phyloP scores from a whole-genome alignment of 495 filamentous ascomycete genomes.

The Hypomontagnella monticulosa region DNA sequence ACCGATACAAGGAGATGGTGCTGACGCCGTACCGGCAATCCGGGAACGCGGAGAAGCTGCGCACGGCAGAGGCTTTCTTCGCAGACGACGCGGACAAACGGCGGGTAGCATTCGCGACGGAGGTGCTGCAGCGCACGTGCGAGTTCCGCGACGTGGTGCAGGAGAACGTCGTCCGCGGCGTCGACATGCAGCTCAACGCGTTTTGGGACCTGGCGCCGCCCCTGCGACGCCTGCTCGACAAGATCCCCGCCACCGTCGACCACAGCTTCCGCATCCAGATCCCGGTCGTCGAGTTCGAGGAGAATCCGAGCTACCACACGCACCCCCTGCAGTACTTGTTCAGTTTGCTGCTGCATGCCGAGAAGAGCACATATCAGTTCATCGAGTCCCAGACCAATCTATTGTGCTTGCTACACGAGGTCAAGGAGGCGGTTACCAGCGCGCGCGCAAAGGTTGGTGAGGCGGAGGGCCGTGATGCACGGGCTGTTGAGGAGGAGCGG shows the following conservation, averaged over 20 bases:
- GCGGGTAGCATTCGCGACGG: constrained; percentile 68
- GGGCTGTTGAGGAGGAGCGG: constrained; percentile 68
- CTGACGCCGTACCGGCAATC: constrained; percentile 80
- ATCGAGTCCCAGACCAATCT: constrained; percentile 95
- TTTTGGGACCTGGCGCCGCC: constrained; percentile 98
- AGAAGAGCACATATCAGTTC: constrained; percentile 93
- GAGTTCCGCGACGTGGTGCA: constrained; percentile 85
- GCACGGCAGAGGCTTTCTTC: constrained; percentile 83
- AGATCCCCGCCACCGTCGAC: constrained; percentile 67
- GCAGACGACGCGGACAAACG: constrained; percentile 76
- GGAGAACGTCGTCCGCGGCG: constrained; percentile 83
- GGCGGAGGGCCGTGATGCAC: constrained; percentile 63
- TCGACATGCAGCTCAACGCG: constrained; percentile 87
- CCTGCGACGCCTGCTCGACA: constrained; percentile 77
- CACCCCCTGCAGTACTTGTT: constrained; percentile 91
- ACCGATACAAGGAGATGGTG: constrained; percentile 83
- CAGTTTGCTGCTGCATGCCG: constrained; percentile 81
- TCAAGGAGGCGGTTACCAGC: constrained; percentile 78
- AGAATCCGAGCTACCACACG: constrained; percentile 81
- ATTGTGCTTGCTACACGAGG: constrained; percentile 92
- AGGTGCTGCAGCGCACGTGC: constrained; percentile 73
- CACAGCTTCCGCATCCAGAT: constrained; percentile 71
- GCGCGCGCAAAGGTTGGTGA: constrained; percentile 67
- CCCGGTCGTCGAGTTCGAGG: constrained; percentile 78
- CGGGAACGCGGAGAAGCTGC: constrained; percentile 75